Evolutionary conservation across 139 green algal genomes (phyloP).

Genomic region (Eudorina sp.): DNA sequence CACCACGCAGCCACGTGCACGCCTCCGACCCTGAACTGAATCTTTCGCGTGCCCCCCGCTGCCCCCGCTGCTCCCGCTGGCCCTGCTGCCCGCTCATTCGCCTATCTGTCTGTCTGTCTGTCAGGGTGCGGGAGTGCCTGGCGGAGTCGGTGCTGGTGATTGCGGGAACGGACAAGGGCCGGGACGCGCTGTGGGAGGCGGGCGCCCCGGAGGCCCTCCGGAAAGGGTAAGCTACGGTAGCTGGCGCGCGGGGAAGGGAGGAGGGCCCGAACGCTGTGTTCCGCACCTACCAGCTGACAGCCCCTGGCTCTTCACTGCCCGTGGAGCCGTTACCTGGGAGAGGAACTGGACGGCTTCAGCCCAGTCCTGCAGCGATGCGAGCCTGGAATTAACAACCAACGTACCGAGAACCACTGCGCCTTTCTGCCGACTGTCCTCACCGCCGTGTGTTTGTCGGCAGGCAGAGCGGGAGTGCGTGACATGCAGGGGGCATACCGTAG

Average conservation of each 20-base stretch:
- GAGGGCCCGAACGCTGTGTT: background rate
- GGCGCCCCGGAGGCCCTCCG: constrained; percentile 74
- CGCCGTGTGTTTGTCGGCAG: too few species aligned
- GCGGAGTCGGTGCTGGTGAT: constrained; percentile 80
- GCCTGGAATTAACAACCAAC: too few species aligned
- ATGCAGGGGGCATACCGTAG: too few species aligned
- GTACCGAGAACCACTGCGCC: too few species aligned
- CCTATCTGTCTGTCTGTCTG: background rate
- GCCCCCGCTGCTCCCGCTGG: background rate
- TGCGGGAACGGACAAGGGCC: constrained; percentile 58
- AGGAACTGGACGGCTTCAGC: too few species aligned
- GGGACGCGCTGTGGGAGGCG: constrained; percentile 76
- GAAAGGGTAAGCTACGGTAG: constrained; percentile 74
- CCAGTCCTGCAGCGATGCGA: too few species aligned
- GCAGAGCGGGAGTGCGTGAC: too few species aligned
- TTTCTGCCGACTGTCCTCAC: too few species aligned
- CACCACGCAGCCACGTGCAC: background rate
- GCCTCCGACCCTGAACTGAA: background rate
- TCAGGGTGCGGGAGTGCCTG: constrained; percentile 66
- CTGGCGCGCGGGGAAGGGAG: background rate
- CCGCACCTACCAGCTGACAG: too few species aligned
- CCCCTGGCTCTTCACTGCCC: background rate
- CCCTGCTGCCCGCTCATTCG: background rate
- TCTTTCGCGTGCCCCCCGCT: background rate
- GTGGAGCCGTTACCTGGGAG: background rate